Base-by-base conservation (phyloP, 495 filamentous ascomycete species). In the Letharia lupina region DNA sequence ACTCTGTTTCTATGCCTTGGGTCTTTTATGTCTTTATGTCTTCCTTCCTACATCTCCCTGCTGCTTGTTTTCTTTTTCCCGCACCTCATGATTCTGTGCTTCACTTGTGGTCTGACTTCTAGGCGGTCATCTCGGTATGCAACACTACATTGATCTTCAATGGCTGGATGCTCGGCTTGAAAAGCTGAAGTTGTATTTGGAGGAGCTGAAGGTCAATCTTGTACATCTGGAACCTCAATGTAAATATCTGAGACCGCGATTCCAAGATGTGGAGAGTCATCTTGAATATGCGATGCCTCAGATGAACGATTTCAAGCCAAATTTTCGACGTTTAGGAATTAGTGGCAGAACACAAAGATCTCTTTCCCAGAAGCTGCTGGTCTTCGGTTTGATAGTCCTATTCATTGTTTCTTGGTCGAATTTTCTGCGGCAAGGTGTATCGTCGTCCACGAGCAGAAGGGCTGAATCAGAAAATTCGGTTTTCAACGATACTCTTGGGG, bases 381-480 rank as follows among this genome's bases (percentile, higher is more conserved):
- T 67, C 10, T 64, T 64, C 18, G 35, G 44, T 12, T 57, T 60
- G 35, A 37, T 67, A n/a, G 10, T 40, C 10, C 9, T 64, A 31
- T 61, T 69, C 52, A 52, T 69, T 56, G 61, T 59, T 20, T 61
- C 68, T 11, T 69, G 68, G 68, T 54, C 44, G 28, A 33, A 9
- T 41, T 63, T 63, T 40, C 56, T 69, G 13, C 65, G 44, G 9
- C n/a, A 44, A 52, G 58, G 18, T n/a, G 44, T 15, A 31, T 44
- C 42, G 1, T 47, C 47, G 39, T 16, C 8, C 20, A 39, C 35
- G 50, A 28, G 37, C 42, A 39, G 45, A 64, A 57, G 33, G 13
- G 11, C 23, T 16, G 15, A 18, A 52, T 10, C n/a, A 56, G 44
- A 61, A 8, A 52, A 54, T 15, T 20, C 68, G 5, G 63, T 67